Percentiles rank a stretch among this genome's conserved stretches.
phyloP scores from a whole-genome alignment of 306 rosid genomes.

The Echinosophora koreensis region DNA sequence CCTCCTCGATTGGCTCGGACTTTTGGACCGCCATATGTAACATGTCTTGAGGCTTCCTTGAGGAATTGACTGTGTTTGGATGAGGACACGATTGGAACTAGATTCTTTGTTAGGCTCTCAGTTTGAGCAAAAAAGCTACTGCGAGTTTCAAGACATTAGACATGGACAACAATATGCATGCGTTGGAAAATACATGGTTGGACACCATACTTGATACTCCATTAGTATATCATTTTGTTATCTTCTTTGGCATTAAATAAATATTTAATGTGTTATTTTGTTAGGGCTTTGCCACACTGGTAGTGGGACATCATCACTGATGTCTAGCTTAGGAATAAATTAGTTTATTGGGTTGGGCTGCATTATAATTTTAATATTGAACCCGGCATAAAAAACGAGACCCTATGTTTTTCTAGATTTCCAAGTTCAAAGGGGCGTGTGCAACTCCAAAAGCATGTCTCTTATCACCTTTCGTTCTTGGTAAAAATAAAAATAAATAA shows the following conservation, averaged over 20 bases:
- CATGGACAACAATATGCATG: background rate
- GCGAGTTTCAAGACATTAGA: background rate
- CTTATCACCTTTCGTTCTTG: constrained; percentile 45
- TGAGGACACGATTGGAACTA: background rate
- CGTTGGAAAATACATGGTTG: background rate
- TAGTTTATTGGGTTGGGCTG: background rate
- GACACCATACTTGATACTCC: too few relatives aligned
- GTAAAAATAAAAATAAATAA: constrained; percentile 47
- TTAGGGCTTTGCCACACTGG: background rate
- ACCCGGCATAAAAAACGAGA: constrained; percentile 27
- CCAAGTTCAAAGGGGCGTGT: constrained; percentile 41
- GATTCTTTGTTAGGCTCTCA: background rate
- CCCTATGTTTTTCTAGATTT: constrained; percentile 28
- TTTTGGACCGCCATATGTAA: background rate
- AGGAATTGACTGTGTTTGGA: background rate
- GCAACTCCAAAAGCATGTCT: constrained; percentile 66
- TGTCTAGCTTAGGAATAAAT: background rate
- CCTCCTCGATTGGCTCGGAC: background rate
- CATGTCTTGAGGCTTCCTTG: background rate
- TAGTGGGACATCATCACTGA: background rate
- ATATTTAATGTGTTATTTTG: background rate
- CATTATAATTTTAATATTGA: background rate
- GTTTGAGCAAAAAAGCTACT: background rate
- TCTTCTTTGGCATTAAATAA: background rate
- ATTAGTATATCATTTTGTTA: background rate